These are phyloP conservation scores for Saccharomyces kudriavzevii DNA, from an alignment of 805 yeast species.

Conservation along the genomic window DNA sequence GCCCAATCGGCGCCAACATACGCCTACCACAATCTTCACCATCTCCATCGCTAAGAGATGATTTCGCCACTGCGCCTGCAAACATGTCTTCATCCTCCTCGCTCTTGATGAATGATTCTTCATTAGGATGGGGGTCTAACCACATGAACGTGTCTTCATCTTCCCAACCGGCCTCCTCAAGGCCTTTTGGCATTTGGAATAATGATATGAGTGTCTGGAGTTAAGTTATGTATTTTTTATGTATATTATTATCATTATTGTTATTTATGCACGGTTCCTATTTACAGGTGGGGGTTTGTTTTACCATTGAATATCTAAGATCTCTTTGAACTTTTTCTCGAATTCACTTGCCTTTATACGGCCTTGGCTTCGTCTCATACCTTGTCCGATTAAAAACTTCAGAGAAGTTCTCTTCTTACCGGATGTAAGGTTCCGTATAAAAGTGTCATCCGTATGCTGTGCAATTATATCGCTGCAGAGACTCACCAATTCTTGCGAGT, in stretches of 20 bases:
- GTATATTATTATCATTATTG: slow-evolving; percentile 1
- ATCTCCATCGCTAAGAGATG: slow-evolving; percentile 7
- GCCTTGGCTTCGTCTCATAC: slow-evolving; percentile 76
- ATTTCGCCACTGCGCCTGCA: background rate
- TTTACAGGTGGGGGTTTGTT: background rate
- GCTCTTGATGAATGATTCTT: slow-evolving; percentile 15
- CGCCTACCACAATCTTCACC: slow-evolving; percentile 11
- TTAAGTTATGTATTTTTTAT: slow-evolving; percentile 6
- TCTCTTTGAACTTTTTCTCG: slow-evolving; percentile 29
- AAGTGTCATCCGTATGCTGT: slow-evolving; percentile 36
- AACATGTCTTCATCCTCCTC: background rate
- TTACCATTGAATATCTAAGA: slow-evolving; percentile 16
- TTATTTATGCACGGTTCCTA: background rate
- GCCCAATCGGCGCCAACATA: background rate
- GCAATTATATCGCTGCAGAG: slow-evolving; percentile 41
- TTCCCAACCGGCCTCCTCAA: slow-evolving; percentile 7
- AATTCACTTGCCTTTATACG: slow-evolving; percentile 32
- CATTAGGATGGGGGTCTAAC: slow-evolving; percentile 21
- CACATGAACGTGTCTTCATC: slow-evolving; percentile 10
- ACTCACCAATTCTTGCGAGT: slow-evolving; percentile 30
- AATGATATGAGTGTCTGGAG: slow-evolving; percentile 35
- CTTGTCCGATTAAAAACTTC: slow-evolving; percentile 76
- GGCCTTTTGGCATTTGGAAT: slow-evolving; percentile 25
- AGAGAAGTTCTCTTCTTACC: slow-evolving; percentile 58
- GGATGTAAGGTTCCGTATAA: slow-evolving; percentile 45